Evolutionary conservation across 2,329 filamentous ascomycete species (phyloP).

Genomic region (Alternaria angustiovoidea): DNA sequence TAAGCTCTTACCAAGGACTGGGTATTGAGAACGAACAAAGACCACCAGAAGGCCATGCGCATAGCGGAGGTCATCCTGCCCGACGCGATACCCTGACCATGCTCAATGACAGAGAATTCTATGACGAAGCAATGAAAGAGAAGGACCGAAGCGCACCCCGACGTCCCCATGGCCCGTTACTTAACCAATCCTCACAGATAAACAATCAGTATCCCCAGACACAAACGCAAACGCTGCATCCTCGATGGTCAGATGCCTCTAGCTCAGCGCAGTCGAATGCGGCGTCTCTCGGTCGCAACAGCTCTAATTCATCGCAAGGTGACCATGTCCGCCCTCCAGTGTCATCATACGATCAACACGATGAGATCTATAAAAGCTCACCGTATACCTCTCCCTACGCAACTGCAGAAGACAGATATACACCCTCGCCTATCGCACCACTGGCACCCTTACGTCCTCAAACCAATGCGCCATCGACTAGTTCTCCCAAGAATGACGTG

Average conservation of each 20-base stretch:
- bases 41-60: constrained; percentile 8
- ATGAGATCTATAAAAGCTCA: constrained; percentile 4
- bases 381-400: constrained; percentile 9
- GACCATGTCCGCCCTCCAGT: constrained; percentile 1
- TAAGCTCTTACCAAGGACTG: constrained; percentile 41
- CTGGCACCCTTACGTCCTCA: constrained; percentile 21
- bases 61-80: constrained; percentile 9
- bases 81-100: constrained; percentile 32
- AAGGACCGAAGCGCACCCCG: constrained; percentile 21
- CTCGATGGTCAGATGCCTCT: constrained; percentile 35
- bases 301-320: constrained; percentile 36
- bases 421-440: constrained; percentile 22
- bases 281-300: constrained; percentile 36
- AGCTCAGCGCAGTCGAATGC: constrained; percentile 40
- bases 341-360: neutral
- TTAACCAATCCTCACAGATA: constrained; percentile 15
- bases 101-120: constrained; percentile 23
- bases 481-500: neutral
- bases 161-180: constrained; percentile 18
- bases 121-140: constrained; percentile 14
- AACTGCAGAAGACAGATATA: constrained; percentile 9
- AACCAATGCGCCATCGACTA: neutral
- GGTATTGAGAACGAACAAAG: constrained; percentile 4
- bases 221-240: constrained; percentile 12
- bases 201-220: constrained; percentile 18